Evolutionary conservation across 1,284 basidiomycete species (phyloP), one percentile per base, ranked within the genome.

Genomic region (Apiotrichum brassicae): DNA sequence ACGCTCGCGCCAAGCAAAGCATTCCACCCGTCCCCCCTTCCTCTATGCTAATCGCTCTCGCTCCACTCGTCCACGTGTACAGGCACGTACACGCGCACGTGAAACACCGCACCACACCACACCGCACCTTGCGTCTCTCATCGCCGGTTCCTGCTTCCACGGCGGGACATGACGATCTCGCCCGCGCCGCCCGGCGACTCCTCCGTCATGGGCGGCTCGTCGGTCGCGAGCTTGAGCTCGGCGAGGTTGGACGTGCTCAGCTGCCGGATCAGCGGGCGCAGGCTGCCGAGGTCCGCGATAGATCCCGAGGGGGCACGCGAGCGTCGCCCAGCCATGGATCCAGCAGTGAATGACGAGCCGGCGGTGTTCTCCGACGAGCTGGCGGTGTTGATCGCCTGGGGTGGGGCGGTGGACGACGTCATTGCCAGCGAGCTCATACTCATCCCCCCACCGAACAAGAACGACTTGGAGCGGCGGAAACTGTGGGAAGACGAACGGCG

Each of bases 391-490:
- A 43, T 28, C 19, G 33, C 35, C 32, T 12, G 35, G n/a, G 23
- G 33, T 5, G 45, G 28, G 4, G 42, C 40, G 2, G 13, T 26
- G 2, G 44, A 24, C 16, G 43, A 36, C 13, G 43, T 48, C 47
- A 51, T 52, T 0, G 56, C 50, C 39, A 70, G 47, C n/a, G 65
- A 64, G 0, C 65, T 66, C 68, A 71, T 56, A 28, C 30, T 33
- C 30, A 43, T 43, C 30, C 41, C 69, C 6, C 53, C 57, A 20
- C 66, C 66, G 25, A 70, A 71, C 19, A 71, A 51, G 62, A 66
- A 68, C 25, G 60, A 63, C 34, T 56, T 63, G 3, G 64, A 63
- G 46, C 68, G 56, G 28, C 65, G 57, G 49, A 53, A 30, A 52
- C 46, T 25, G 51, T 48, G 50, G 53, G 58, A 11, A 51, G 54